Evolutionary conservation across 192 early-diverging fungal genomes (phyloP).

Genomic region (Entomortierella lignicola): DNA sequence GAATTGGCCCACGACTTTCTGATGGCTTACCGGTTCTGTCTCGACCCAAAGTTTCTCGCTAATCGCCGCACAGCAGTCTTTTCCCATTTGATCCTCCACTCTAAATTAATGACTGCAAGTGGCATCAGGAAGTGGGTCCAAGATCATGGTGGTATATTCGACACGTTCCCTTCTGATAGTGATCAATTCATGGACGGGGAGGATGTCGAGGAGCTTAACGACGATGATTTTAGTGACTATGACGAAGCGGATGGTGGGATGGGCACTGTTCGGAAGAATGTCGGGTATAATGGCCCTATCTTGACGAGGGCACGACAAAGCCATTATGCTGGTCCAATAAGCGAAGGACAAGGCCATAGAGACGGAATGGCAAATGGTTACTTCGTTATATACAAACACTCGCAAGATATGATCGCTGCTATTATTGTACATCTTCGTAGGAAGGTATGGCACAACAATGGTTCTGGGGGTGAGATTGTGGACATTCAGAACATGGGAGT

Average conservation of each 20-base stretch:
- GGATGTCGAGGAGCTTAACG: constrained; percentile 28
- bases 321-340: background rate
- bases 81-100: constrained; percentile 5
- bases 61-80: constrained; percentile 8
- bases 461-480: constrained; percentile 31
- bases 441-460: constrained; percentile 26
- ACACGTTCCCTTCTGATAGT: constrained; percentile 20
- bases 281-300: constrained; percentile 15
- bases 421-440: constrained; percentile 31
- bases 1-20: constrained; percentile 28
- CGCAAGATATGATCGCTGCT: constrained; percentile 37
- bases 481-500: constrained; percentile 29
- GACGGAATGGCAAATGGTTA: background rate
- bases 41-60: constrained; percentile 26
- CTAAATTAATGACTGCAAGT: constrained; percentile 19
- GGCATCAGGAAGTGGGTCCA: constrained; percentile 10
- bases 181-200: background rate
- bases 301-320: background rate
- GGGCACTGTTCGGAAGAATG: constrained; percentile 2
- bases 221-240: constrained; percentile 36
- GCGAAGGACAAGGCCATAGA: constrained; percentile 7
- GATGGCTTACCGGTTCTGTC: constrained; percentile 20
- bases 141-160: constrained; percentile 19
- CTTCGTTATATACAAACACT: constrained; percentile 22
- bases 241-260: constrained; percentile 11